Evolutionary conservation across 345 rosid species (phyloP), one percentile per base, ranked within the genome.

Genomic region (Gynandropsis gynandra): DNA sequence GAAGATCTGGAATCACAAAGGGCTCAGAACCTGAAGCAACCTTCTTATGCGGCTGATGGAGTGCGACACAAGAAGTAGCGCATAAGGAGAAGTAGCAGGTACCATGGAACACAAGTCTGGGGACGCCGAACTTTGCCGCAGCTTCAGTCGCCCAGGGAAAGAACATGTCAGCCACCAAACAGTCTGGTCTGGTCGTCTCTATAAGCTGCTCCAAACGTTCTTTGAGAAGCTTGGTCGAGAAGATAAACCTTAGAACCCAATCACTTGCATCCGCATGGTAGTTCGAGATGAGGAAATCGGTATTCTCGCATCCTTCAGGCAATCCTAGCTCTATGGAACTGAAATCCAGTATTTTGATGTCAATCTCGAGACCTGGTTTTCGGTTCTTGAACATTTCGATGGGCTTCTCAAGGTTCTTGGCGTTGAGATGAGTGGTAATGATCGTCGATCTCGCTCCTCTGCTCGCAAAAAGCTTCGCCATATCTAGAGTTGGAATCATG

Each of bases 51-150:
- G 69, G 74, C 61, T 65, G 24, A 50, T 72, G 59, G 0, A 14
- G 17, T 18, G 16, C 9, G 4, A 72, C 0, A 8, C 64, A 64
- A 4, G 35, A 54, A 1, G n/a, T 0, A 9, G 53, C 34, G 33
- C 77, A 65, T 15, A 55, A 7, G 8, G 72, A n/a, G 20, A 72
- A 72, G 54, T 37, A 76, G 16, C 68, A 1, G 10, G 35, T 36
- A 0, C 78, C 78, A 7, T 66, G 69, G 18, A 76, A 73, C 15
- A 64, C 74, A 1, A 76, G 0, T 46, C 76, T 73, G 0, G 78
- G 70, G 20, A 73, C 56, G 0, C 65, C 66, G 37, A 52, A 66
- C 17, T 67, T 73, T 14, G 43, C 44, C 7, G 81, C 75, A 3
- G 50, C 13, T 1, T 56, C 40, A 12, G 31, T 32, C 1, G 75